phyloP scores from a whole-genome alignment of 371 early-diverging fungal genomes.

The Phascolomyces articulosus region DNA sequence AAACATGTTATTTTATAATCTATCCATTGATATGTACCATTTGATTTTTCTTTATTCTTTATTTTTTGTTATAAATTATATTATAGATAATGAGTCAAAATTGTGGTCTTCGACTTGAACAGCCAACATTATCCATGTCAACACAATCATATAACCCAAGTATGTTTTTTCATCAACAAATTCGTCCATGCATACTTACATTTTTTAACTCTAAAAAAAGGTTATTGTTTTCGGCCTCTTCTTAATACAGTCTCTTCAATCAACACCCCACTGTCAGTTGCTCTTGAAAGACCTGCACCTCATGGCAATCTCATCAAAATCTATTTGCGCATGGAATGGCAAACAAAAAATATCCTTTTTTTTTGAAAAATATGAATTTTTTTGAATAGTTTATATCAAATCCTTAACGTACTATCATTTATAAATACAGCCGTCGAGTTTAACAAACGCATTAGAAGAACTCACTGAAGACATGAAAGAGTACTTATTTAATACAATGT shows the following conservation, averaged over 20 bases:
- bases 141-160: neutral
- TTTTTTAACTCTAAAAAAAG: too few species aligned
- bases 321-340: slow-evolving; percentile 3
- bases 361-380: neutral
- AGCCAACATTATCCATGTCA: too few species aligned
- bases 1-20: neutral
- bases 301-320: neutral
- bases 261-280: neutral
- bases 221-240: neutral
- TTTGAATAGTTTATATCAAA: neutral
- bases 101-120: too few species aligned
- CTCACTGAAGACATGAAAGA: neutral
- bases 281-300: slow-evolving; percentile 2
- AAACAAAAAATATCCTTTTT: slow-evolving; percentile 15
- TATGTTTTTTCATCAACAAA: neutral
- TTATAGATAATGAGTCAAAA: too few species aligned
- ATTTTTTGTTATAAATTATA: too few species aligned
- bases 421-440: neutral
- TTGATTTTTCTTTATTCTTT: too few species aligned
- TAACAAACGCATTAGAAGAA: slow-evolving; percentile 10
- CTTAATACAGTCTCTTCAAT: neutral
- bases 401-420: too few species aligned
- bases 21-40: too few species aligned
- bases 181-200: too few species aligned
- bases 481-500: neutral